Percentiles rank a stretch among this genome's conserved stretches.
Evolutionary conservation across 139 green algal species (phyloP).

Genomic region (Chlorella sp.): DNA sequence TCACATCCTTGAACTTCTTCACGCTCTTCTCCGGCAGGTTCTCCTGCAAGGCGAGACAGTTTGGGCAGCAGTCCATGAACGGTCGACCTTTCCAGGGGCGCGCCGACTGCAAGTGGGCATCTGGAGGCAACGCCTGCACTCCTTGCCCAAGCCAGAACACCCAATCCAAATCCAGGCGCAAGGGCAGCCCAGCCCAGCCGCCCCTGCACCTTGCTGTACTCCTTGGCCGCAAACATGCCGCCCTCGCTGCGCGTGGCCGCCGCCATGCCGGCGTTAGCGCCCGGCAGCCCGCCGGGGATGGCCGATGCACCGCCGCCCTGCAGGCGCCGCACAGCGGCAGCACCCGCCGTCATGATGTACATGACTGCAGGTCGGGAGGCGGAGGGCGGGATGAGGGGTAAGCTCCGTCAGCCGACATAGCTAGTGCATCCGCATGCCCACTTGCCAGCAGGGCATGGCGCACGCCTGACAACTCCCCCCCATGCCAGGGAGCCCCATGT

Average conservation of each 20-base stretch:
- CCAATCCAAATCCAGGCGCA: too few species aligned
- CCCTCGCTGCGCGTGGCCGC: not conserved
- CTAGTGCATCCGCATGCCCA: too few species aligned
- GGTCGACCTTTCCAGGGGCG: too few species aligned
- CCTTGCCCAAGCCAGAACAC: too few species aligned
- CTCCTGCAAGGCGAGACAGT: slow-evolving; percentile 39
- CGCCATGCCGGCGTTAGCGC: not conserved
- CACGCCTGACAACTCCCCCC: too few species aligned
- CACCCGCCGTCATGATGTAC: slow-evolving; percentile 59
- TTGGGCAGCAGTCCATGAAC: not conserved
- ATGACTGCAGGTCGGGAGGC: slow-evolving; percentile 31
- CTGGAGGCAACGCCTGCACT: too few species aligned
- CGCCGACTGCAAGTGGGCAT: too few species aligned
- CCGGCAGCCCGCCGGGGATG: not conserved
- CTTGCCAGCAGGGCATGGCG: too few species aligned
- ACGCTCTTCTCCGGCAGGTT: slow-evolving; percentile 68
- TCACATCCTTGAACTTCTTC: slow-evolving; percentile 72
- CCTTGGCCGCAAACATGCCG: slow-evolving; percentile 63
- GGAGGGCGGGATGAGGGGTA: too few species aligned
- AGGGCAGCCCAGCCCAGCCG: not conserved
- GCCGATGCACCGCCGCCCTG: not conserved
- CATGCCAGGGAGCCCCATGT: too few species aligned
- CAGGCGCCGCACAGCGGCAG: slow-evolving; percentile 18
- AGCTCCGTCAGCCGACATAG: too few species aligned
- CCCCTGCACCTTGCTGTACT: slow-evolving; percentile 62